These are phyloP conservation scores for Aspergillus uvarum DNA, from an alignment of 2,329 filamentous ascomycete genomes.

Conservation along the genomic window DNA sequence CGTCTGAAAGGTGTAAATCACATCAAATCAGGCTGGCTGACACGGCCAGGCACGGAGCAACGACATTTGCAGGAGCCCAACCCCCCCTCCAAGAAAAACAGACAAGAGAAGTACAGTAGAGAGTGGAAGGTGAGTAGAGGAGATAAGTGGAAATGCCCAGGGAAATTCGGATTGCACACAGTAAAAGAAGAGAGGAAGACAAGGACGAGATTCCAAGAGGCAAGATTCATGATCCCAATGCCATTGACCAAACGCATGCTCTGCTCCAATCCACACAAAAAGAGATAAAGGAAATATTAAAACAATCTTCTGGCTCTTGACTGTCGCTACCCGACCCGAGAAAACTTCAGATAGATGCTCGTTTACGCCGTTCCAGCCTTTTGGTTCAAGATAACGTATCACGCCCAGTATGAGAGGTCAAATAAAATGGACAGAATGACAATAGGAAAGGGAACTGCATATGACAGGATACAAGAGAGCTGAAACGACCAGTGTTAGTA, in stretches of 20 bases:
- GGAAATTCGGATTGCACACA: not conserved
- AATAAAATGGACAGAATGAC: constrained; percentile 14
- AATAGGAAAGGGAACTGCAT: constrained; percentile 1
- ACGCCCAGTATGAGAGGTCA: constrained; percentile 16
- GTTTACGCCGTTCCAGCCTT: constrained; percentile 21
- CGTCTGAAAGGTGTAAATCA: constrained; percentile 16
- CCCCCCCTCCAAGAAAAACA: not conserved
- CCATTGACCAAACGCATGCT: constrained; percentile 2
- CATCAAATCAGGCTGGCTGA: constrained; percentile 16
- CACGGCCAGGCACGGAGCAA: constrained; percentile 3
- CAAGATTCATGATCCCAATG: constrained; percentile 7
- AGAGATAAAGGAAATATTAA: not conserved
- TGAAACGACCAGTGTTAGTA: constrained; percentile 10
- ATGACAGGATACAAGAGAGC: constrained; percentile 11
- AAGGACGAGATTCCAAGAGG: constrained; percentile 1
- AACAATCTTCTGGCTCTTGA: constrained; percentile 11
- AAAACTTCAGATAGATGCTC: constrained; percentile 12
- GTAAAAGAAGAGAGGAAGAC: not conserved
- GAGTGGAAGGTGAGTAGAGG: not conserved
- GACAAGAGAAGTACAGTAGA: constrained; percentile 1
- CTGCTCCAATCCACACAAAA: not conserved
- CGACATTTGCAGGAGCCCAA: constrained; percentile 5
- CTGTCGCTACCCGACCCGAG: constrained; percentile 7
- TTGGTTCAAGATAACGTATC: constrained; percentile 15
- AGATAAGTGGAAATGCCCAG: not conserved